Evolutionary conservation across 176 grass and related monocot species (phyloP), one percentile per base, ranked within the genome.

Genomic region (Cenchrus americanus): DNA sequence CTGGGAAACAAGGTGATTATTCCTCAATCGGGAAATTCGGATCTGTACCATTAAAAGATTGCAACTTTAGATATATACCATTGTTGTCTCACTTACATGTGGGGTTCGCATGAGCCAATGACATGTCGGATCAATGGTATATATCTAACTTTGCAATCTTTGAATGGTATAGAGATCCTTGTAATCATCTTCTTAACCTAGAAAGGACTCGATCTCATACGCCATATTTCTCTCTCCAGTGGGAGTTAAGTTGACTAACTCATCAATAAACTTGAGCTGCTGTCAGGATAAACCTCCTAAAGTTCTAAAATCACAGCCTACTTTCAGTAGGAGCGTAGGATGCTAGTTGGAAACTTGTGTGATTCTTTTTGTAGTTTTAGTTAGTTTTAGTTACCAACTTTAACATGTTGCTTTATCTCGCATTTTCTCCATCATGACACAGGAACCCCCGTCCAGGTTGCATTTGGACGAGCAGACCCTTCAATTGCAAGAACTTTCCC

Each of bases 391-490:
- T n/a, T n/a, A n/a, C 12, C 6, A 8, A 3, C 9, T 73, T 24
- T 47, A 22, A 51, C 30, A 48, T 41, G 43, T 7, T 18, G 9
- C 51, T 75, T 6, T 21, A 47, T 77, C n/a, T 14, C 32, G 1
- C 32, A 34, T 34, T 34, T 34, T 34, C 14, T 62, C 7, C 57
- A 72, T 78, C 53, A 3, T 43, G 53, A 75, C 49, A 14, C 46
- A 92, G 90, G 72, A 55, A 58, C 26, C 23, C 52, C 9, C 22
- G 48, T 84, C 21, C 66, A 88, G 70, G 86, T 92, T 66, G 37
- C 86, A 83, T 92, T 92, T 86, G 90, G 90, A 73, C 53, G 37
- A 55, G 79, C 62, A 85, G 79, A 74, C 66, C 55, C 86, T 79
- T 75, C 80, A 58, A 6, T 46, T 53, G 46, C 67, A 73, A 78